These are phyloP conservation scores for Pleurotus platypus DNA, from an alignment of 768 basidiomycete genomes.

Conservation along the genomic window DNA sequence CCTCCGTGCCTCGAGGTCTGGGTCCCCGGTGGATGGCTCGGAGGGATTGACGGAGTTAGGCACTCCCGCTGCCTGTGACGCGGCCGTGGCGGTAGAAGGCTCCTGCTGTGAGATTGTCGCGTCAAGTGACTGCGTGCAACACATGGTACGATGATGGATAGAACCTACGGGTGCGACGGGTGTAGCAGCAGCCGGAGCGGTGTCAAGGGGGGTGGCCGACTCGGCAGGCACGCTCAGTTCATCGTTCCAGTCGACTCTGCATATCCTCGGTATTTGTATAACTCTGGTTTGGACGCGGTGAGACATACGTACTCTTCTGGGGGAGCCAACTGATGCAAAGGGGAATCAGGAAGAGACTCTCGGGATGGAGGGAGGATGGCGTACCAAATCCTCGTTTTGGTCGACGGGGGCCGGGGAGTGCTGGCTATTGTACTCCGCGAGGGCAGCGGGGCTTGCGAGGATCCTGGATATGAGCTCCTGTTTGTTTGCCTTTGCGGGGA, in stretches of 20 bases:
- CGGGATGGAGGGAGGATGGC: background rate
- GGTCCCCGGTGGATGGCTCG: conserved; percentile 27
- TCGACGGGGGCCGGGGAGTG: conserved; percentile 12
- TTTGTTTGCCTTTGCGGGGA: conserved; percentile 61
- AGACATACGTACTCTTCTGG: conserved; percentile 29
- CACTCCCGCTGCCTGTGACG: conserved; percentile 9
- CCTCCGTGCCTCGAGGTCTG: conserved; percentile 54
- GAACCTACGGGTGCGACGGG: background rate
- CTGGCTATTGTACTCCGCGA: conserved; percentile 39
- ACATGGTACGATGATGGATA: background rate
- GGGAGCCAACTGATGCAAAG: conserved; percentile 19
- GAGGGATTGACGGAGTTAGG: background rate
- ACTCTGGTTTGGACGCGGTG: background rate
- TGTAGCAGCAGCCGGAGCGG: conserved; percentile 8
- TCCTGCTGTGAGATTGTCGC: background rate
- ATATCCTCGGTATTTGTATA: conserved; percentile 2
- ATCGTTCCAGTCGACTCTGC: conserved; percentile 43
- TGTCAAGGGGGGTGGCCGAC: conserved; percentile 8
- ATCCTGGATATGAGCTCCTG: conserved; percentile 64
- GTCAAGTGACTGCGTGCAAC: background rate
- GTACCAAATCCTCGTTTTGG: conserved; percentile 21
- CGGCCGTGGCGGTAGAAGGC: background rate
- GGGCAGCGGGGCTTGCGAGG: conserved; percentile 45
- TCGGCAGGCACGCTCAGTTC: conserved; percentile 19
- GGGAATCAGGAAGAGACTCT: conserved; percentile 1